These are phyloP conservation scores for Ceriops tagal DNA, from an alignment of 345 rosid species.

Conservation along the genomic window DNA sequence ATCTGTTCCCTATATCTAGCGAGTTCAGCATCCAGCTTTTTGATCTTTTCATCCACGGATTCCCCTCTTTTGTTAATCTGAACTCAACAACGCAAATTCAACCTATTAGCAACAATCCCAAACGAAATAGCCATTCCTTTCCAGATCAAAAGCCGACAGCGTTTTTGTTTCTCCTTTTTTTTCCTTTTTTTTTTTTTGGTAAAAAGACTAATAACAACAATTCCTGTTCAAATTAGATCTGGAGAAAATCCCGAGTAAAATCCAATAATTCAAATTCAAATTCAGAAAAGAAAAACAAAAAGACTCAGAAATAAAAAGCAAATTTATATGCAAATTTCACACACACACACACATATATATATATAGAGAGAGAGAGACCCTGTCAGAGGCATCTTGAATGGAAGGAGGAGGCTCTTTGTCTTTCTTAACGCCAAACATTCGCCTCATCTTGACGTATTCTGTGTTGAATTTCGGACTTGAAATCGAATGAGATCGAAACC, in stretches of 20 bases:
- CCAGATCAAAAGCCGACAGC: too few species aligned
- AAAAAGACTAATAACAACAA: neutral
- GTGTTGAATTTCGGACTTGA: too few species aligned
- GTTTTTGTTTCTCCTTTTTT: too few species aligned
- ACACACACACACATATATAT: too few species aligned
- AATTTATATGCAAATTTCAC: neutral
- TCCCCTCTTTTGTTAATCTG: slow-evolving; percentile 93
- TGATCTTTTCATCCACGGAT: slow-evolving; percentile 80
- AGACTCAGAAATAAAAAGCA: neutral
- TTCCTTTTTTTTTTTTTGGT: too few species aligned
- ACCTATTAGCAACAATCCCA: too few species aligned
- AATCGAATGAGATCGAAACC: too few species aligned
- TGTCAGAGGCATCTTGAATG: slow-evolving; percentile 73
- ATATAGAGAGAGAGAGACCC: slow-evolving; percentile 36
- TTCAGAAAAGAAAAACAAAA: too few species aligned
- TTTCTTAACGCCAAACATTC: slow-evolving; percentile 84
- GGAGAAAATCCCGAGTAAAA: too few species aligned
- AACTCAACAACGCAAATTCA: neutral
- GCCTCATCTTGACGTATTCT: slow-evolving; percentile 47
- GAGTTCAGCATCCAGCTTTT: slow-evolving; percentile 71
- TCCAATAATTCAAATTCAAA: neutral
- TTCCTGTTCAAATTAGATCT: neutral
- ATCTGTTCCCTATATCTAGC: slow-evolving; percentile 74
- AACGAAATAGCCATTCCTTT: too few species aligned
- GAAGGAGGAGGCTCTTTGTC: slow-evolving; percentile 94